A percentile compares a stretch with the other conserved stretches of the same genome.
Conservation (phyloP, 1,284 basidiomycete genomes). For the Volvariella volvacea region DNA sequence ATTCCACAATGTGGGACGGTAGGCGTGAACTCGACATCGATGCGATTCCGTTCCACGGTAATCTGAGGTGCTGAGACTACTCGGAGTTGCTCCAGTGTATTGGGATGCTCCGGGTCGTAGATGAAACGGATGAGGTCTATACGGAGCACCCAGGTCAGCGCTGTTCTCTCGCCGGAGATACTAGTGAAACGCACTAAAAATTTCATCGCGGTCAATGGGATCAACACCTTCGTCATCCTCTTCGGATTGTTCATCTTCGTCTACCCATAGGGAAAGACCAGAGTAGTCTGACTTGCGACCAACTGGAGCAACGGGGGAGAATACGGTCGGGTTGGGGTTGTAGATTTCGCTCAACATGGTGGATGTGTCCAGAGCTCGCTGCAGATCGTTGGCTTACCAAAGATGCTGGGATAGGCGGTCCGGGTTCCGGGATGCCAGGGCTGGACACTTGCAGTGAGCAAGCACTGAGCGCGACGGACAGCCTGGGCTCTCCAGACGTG, state of each 20-base stretch:
- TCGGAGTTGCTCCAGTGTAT: slow-evolving; percentile 92
- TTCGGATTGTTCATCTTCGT: slow-evolving; percentile 26
- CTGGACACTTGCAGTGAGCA: too few species aligned
- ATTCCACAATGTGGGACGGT: slow-evolving; percentile 98
- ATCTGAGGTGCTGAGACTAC: slow-evolving; percentile 93
- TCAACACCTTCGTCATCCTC: slow-evolving; percentile 40
- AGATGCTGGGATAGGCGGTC: too few species aligned
- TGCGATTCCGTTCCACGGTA: slow-evolving; percentile 61
- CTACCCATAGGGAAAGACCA: slow-evolving; percentile 46
- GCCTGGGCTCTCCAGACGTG: too few species aligned
- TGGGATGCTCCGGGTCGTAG: slow-evolving; percentile 96
- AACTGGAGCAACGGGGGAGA: slow-evolving; percentile 35
- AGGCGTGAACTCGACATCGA: slow-evolving; percentile 90
- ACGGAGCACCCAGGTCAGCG: not conserved
- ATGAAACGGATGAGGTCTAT: slow-evolving; percentile 89
- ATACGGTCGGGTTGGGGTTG: slow-evolving; percentile 60
- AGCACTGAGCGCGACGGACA: too few species aligned
- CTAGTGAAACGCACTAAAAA: slow-evolving; percentile 64
- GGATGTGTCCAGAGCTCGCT: not conserved
- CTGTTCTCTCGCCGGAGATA: too few species aligned
- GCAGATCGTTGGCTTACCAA: too few species aligned
- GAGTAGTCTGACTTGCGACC: slow-evolving; percentile 27
- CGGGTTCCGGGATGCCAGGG: too few species aligned
- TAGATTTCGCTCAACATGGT: slow-evolving; percentile 47
- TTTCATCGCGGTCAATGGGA: slow-evolving; percentile 64